Percentiles rank a stretch among this genome's conserved stretches.
Conservation (phyloP, 1,284 basidiomycete genomes). For the Athelia psychrophila region DNA sequence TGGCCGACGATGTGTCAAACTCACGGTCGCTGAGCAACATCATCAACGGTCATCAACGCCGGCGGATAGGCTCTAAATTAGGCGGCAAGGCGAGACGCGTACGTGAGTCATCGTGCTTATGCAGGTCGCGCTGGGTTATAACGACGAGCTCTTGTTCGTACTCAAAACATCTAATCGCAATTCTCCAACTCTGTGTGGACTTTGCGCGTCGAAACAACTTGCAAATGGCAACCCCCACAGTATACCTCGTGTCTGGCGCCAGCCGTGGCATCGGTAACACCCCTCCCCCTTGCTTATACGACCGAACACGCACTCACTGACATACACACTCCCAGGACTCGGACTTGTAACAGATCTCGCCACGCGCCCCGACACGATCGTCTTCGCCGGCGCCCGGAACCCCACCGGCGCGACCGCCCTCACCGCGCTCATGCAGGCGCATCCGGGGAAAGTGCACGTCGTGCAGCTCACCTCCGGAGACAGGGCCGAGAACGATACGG, state of each 20-base stretch:
- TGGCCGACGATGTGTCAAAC: too few species aligned
- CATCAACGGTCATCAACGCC: too few species aligned
- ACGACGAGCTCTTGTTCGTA: too few species aligned
- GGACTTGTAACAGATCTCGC: neutral
- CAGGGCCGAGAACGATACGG: neutral
- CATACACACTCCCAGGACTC: neutral
- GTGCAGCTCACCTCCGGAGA: neutral
- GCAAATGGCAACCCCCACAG: too few species aligned
- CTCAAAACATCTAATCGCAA: too few species aligned
- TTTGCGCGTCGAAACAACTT: too few species aligned
- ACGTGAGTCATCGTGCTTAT: too few species aligned
- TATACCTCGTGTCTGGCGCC: neutral
- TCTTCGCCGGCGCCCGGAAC: neutral
- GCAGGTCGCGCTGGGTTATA: too few species aligned
- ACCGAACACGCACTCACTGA: neutral
- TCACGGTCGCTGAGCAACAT: too few species aligned
- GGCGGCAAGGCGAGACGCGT: too few species aligned
- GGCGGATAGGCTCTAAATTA: too few species aligned
- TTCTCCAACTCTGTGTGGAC: too few species aligned
- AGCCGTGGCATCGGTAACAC: neutral
- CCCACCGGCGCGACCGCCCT: neutral
- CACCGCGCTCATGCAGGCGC: neutral
- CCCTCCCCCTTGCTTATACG: neutral
- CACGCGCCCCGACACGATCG: neutral
- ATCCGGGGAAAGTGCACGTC: neutral